Evolutionary conservation across 176 grass and related monocot species (phyloP).

Genomic region (Poa pratensis): DNA sequence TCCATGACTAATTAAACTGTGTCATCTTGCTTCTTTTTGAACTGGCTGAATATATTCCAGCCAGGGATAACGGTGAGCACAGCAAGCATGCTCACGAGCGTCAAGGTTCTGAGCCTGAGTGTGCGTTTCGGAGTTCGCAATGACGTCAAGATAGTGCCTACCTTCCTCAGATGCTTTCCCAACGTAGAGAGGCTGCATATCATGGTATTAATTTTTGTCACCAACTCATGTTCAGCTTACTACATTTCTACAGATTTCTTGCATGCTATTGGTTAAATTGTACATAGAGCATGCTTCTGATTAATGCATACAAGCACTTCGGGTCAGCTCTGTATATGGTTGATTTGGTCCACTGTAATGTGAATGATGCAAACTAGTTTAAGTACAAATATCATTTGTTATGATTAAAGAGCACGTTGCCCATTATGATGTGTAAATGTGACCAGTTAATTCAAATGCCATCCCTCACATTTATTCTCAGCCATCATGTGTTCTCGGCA

Average conservation of each 20-base stretch:
- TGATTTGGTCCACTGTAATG: neutral
- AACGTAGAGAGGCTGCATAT: neutral
- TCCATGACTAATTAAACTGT: neutral
- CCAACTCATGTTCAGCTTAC: neutral
- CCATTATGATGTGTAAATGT: neutral
- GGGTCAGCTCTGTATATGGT: neutral
- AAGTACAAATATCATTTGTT: neutral
- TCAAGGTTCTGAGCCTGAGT: neutral
- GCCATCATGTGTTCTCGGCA: neutral
- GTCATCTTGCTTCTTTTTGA: neutral
- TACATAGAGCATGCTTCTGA: neutral
- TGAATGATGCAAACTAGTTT: neutral
- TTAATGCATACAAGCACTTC: neutral
- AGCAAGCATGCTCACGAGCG: neutral
- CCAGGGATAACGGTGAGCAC: neutral
- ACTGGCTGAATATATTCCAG: neutral
- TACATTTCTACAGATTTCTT: neutral
- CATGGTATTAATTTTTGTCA: neutral
- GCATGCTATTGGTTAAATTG: neutral
- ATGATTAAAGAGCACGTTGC: neutral
- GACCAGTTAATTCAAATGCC: neutral
- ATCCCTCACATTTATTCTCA: neutral
- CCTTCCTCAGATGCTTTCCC: constrained; percentile 39
- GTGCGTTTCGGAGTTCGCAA: neutral
- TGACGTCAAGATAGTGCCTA: constrained; percentile 25